Conservation (phyloP, 345 rosid species). For the Linum usitatissimum region DNA sequence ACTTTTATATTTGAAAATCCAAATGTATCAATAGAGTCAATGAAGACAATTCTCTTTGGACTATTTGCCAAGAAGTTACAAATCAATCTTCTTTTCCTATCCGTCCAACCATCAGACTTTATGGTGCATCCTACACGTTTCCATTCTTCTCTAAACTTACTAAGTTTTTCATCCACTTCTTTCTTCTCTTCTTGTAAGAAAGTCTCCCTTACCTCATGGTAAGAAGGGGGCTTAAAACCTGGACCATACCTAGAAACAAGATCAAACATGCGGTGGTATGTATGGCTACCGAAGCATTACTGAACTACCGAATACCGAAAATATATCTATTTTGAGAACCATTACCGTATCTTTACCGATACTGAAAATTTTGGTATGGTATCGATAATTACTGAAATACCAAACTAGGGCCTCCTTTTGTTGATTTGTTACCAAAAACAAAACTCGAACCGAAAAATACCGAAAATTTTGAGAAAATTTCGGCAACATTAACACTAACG, state of each 20-base stretch:
- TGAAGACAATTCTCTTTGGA: neutral
- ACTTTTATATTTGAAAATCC: too few relatives aligned
- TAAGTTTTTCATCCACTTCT: neutral
- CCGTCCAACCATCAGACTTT: slow-evolving; percentile 1
- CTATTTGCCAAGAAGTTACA: slow-evolving; percentile 5
- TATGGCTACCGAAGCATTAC: neutral
- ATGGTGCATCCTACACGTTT: neutral
- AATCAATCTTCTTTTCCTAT: neutral
- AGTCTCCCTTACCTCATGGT: neutral
- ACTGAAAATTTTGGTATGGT: too few relatives aligned
- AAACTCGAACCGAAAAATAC: too few relatives aligned
- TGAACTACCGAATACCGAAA: slow-evolving; percentile 8
- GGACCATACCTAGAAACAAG: neutral
- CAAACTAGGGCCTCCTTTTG: too few relatives aligned
- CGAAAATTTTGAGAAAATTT: too few relatives aligned
- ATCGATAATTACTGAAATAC: too few relatives aligned
- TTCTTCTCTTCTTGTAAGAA: neutral
- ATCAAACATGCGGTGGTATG: too few relatives aligned
- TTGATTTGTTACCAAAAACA: too few relatives aligned
- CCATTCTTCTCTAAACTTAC: neutral
- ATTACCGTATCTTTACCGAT: neutral
- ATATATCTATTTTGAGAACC: neutral
- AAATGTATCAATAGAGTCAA: slow-evolving; percentile 2
- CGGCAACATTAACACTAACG: too few relatives aligned
- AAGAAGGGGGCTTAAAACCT: neutral